phyloP scores from a whole-genome alignment of 2,329 filamentous ascomycete genomes.

The Sordariomycetes sp. region DNA sequence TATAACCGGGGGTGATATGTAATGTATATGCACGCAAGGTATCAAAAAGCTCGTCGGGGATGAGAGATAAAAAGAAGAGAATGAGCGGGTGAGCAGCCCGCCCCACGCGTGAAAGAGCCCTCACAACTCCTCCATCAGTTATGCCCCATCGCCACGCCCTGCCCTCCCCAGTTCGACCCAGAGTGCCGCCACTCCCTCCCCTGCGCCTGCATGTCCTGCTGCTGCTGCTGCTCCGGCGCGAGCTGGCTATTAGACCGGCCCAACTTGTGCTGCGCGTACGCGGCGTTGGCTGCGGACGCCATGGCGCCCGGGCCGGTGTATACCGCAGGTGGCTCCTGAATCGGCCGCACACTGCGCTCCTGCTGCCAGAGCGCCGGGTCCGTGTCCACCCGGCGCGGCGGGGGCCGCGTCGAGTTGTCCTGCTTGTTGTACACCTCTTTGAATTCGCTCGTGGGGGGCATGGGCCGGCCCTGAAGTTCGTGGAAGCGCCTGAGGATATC shows the following conservation, averaged over 20 bases:
- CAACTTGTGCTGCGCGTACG: not conserved
- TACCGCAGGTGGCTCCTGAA: slow-evolving; percentile 40
- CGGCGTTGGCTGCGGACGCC: not conserved
- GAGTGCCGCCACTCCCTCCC: slow-evolving; percentile 4
- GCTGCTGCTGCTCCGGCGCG: not conserved
- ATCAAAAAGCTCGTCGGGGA: not conserved
- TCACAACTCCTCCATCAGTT: not conserved
- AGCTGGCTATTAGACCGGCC: not conserved
- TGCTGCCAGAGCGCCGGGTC: slow-evolving; percentile 75
- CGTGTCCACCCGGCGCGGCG: slow-evolving; percentile 62
- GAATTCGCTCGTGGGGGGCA: slow-evolving; percentile 32
- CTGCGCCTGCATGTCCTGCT: not conserved
- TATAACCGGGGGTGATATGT: not conserved
- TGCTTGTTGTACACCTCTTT: slow-evolving; percentile 42
- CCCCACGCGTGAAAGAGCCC: not conserved
- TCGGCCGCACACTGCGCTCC: slow-evolving; percentile 70
- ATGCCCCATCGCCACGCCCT: slow-evolving; percentile 1
- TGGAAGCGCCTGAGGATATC: slow-evolving; percentile 92
- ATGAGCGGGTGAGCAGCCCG: too few relatives aligned
- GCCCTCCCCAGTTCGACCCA: slow-evolving; percentile 1
- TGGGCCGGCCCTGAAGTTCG: slow-evolving; percentile 52
- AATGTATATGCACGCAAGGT: not conserved
- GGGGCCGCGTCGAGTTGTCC: slow-evolving; percentile 41
- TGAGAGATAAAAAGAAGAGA: too few relatives aligned
- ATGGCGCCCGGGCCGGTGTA: slow-evolving; percentile 13